phyloP scores from a whole-genome alignment of 768 basidiomycete genomes.

The Russula emetica region DNA sequence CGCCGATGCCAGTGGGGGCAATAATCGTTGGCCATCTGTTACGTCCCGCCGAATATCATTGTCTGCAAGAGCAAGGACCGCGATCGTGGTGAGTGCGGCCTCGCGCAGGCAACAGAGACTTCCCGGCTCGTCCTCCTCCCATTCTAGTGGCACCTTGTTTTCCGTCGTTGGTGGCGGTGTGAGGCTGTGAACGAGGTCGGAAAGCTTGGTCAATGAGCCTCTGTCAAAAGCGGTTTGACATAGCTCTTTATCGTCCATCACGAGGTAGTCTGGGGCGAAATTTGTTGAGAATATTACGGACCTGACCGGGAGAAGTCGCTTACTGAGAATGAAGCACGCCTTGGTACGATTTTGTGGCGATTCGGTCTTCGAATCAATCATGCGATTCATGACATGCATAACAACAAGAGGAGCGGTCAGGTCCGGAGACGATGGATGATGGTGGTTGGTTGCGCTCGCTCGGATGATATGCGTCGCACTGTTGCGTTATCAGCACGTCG shows the following conservation, averaged over 20 bases:
- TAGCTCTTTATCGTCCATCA: constrained; percentile 63
- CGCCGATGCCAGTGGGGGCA: constrained; percentile 50
- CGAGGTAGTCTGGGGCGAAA: constrained; percentile 51
- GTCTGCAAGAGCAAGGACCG: constrained; percentile 66
- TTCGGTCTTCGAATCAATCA: constrained; percentile 46
- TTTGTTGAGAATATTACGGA: constrained; percentile 1
- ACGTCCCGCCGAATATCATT: constrained; percentile 68
- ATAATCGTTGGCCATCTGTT: constrained; percentile 53
- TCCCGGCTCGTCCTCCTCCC: constrained; percentile 71
- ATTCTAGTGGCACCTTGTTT: constrained; percentile 42
- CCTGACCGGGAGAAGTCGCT: constrained; percentile 30
- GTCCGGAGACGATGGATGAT: constrained; percentile 38
- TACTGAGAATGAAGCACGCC: constrained; percentile 76
- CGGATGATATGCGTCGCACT: constrained; percentile 64
- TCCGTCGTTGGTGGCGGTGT: constrained; percentile 40
- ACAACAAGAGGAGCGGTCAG: constrained; percentile 51
- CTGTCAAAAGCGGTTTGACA: constrained; percentile 69
- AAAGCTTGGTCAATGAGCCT: constrained; percentile 57
- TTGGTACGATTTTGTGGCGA: constrained; percentile 47
- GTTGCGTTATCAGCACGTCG: constrained; percentile 7
- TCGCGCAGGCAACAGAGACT: constrained; percentile 57
- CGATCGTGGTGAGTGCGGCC: constrained; percentile 69
- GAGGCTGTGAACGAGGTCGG: constrained; percentile 47
- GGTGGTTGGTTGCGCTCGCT: constrained; percentile 37
- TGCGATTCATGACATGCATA: constrained; percentile 64